Percentiles rank a stretch among this genome's conserved stretches.
Evolutionary conservation across 1,284 basidiomycete species (phyloP).

Genomic region (Irpex lacteus): DNA sequence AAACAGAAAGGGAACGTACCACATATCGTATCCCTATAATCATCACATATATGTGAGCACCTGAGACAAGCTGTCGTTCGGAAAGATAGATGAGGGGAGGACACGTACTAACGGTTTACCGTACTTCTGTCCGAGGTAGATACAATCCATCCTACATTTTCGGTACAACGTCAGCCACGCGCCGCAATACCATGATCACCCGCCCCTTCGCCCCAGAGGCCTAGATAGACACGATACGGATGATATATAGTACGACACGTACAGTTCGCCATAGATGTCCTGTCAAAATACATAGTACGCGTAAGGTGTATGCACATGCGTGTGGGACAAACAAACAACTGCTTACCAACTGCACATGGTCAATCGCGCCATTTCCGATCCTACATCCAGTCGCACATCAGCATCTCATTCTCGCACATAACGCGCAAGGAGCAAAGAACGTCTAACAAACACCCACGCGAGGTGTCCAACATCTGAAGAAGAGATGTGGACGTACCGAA

Average conservation of each 20-base stretch:
- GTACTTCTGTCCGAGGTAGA: constrained; percentile 87
- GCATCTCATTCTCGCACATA: neutral
- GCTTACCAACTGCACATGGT: constrained; percentile 82
- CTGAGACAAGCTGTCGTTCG: too few relatives aligned
- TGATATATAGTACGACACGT: constrained; percentile 19
- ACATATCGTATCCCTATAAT: constrained; percentile 53
- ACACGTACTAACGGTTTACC: constrained; percentile 42
- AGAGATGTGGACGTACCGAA: constrained; percentile 38
- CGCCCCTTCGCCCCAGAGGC: too few relatives aligned
- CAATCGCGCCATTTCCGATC: constrained; percentile 87
- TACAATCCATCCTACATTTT: constrained; percentile 79
- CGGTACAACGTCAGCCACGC: neutral
- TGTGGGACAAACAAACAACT: constrained; percentile 5
- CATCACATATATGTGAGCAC: too few relatives aligned
- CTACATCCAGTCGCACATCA: constrained; percentile 31
- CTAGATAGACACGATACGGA: too few relatives aligned
- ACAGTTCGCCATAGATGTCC: constrained; percentile 93
- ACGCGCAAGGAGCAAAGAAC: too few relatives aligned
- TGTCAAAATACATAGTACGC: constrained; percentile 25
- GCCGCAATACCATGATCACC: neutral
- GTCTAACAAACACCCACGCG: too few relatives aligned
- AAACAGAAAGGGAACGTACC: constrained; percentile 31
- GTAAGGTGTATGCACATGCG: constrained; percentile 1
- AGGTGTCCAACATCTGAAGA: too few relatives aligned
- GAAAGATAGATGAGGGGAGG: neutral